Evolutionary conservation across 2,329 filamentous ascomycete species (phyloP).

Genomic region (Dendryphion nanum): DNA sequence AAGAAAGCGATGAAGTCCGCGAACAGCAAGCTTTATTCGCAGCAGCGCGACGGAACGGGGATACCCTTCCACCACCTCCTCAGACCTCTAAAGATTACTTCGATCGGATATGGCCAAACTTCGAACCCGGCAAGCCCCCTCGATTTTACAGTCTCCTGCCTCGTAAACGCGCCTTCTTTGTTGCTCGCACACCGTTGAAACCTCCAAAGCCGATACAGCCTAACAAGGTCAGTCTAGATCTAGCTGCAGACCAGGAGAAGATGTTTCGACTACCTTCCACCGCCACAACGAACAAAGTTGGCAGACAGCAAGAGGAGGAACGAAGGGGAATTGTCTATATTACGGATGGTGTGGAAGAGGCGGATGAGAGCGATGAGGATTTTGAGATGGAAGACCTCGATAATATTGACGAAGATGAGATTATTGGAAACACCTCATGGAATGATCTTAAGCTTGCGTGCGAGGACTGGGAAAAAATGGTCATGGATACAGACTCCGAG

Average conservation of each 20-base stretch:
- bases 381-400: conserved; percentile 51
- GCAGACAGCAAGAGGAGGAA: conserved; percentile 48
- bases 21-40: conserved; percentile 22
- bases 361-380: conserved; percentile 43
- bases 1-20: conserved; percentile 28
- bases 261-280: conserved; percentile 71
- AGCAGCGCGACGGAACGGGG: conserved; percentile 19
- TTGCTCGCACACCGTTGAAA: conserved; percentile 75
- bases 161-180: conserved; percentile 73
- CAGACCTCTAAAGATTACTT: conserved; percentile 74
- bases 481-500: conserved; percentile 28
- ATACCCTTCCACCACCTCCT: conserved; percentile 62
- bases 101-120: conserved; percentile 77
- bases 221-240: conserved; percentile 83
- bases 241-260: conserved; percentile 83
- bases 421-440: conserved; percentile 71
- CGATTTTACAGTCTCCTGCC: conserved; percentile 82
- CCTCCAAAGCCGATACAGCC: conserved; percentile 79
- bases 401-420: conserved; percentile 59
- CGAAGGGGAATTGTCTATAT: conserved; percentile 57
- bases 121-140: conserved; percentile 71
- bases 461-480: conserved; percentile 73
- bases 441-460: conserved; percentile 83
- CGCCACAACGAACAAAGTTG: conserved; percentile 47
- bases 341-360: conserved; percentile 41